phyloP scores from a whole-genome alignment of 2,329 filamentous ascomycete genomes.

The Lasiodiplodia theobromae region DNA sequence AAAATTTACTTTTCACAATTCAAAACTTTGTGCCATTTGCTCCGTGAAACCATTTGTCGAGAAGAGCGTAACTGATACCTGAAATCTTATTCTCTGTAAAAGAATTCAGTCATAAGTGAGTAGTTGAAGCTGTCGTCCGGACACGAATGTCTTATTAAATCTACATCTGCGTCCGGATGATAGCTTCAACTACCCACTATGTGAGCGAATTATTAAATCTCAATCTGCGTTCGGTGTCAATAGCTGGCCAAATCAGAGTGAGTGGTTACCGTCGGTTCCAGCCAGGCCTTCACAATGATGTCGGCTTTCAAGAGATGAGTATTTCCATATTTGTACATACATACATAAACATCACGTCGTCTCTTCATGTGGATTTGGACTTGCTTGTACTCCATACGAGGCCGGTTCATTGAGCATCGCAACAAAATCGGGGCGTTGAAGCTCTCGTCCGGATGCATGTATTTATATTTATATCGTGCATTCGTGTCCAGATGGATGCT shows the following conservation, averaged over 20 bases:
- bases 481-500: too few species aligned
- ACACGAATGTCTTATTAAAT: neutral
- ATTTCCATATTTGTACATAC: neutral
- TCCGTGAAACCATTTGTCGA: neutral
- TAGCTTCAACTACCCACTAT: neutral
- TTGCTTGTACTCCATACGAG: neutral
- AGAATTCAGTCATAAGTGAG: neutral
- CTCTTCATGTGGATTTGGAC: neutral
- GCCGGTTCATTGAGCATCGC: too few species aligned
- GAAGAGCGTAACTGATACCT: neutral
- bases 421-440: too few species aligned
- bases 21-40: neutral
- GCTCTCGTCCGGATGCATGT: too few species aligned
- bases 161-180: neutral
- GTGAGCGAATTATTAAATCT: too few species aligned
- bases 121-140: neutral
- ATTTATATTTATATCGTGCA: too few species aligned
- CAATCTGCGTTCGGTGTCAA: neutral
- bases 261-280: too few species aligned
- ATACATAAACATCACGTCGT: neutral
- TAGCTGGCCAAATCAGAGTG: neutral
- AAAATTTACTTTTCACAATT: constrained; percentile 10
- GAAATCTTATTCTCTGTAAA: too few species aligned
- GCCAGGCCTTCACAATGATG: neutral
- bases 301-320: neutral